phyloP scores from a whole-genome alignment of 495 filamentous ascomycete genomes.

The Zalerion maritima region DNA sequence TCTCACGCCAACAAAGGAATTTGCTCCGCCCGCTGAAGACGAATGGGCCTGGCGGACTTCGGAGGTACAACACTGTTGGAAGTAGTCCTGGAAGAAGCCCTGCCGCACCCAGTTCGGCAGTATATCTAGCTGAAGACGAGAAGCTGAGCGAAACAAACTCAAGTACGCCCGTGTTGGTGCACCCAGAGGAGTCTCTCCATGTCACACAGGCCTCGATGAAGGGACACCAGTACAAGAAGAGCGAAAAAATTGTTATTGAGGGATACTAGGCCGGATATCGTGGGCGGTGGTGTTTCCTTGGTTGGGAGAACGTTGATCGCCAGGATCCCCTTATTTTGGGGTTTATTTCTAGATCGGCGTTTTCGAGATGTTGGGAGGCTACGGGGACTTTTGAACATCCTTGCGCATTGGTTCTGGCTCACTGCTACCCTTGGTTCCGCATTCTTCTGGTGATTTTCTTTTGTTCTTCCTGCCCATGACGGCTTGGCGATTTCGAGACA shows the following conservation, averaged over 20 bases:
- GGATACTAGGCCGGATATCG: no score
- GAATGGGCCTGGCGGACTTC: conserved; percentile 1
- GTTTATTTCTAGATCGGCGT: no score
- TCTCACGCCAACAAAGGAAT: conserved; percentile 39
- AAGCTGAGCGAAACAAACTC: conserved; percentile 22
- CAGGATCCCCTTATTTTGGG: no score
- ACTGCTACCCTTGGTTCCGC: no score
- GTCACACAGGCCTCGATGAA: conserved; percentile 4
- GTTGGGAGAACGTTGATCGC: no score
- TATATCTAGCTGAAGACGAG: conserved; percentile 13
- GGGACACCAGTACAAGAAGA: conserved; percentile 24
- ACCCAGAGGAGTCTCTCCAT: conserved; percentile 9
- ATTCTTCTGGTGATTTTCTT: no score
- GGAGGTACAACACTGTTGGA: conserved; percentile 1
- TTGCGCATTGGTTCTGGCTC: no score
- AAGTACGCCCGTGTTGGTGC: conserved; percentile 21
- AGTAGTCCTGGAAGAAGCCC: conserved; percentile 4
- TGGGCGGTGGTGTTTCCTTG: no score
- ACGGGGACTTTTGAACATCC: no score
- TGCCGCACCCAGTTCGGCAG: conserved; percentile 4
- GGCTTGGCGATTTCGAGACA: no score
- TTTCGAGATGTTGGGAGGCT: no score
- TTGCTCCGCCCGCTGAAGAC: conserved; percentile 25
- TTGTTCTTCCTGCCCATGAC: no score
- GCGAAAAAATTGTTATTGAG: conserved; percentile 34